phyloP scores from a whole-genome alignment of 345 rosid genomes.

The Gossypium herbaceum region DNA sequence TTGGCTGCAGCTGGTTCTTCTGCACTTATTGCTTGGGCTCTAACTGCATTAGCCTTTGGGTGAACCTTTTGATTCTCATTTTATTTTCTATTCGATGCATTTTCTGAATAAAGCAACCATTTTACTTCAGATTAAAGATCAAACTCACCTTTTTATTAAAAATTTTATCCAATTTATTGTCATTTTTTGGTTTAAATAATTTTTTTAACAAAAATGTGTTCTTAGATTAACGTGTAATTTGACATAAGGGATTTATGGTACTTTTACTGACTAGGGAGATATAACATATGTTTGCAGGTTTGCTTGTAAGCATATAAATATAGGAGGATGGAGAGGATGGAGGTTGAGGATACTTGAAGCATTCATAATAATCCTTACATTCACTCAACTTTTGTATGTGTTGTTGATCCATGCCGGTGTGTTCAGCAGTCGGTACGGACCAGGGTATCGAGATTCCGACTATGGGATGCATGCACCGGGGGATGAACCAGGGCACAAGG shows the following conservation, averaged over 20 bases:
- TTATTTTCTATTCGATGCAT: neutral
- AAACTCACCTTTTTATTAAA: no score
- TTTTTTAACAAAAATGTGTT: no score
- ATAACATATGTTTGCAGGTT: slow-evolving; percentile 31
- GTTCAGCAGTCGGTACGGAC: slow-evolving; percentile 70
- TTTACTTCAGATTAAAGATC: no score
- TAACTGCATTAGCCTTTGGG: slow-evolving; percentile 83
- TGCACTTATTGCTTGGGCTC: slow-evolving; percentile 69
- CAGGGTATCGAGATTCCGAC: slow-evolving; percentile 66
- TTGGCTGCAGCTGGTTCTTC: slow-evolving; percentile 74
- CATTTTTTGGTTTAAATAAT: no score
- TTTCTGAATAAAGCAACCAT: no score
- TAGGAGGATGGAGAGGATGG: slow-evolving; percentile 93
- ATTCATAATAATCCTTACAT: slow-evolving; percentile 59
- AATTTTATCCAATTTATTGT: no score
- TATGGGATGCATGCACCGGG: slow-evolving; percentile 36
- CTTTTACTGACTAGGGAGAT: neutral
- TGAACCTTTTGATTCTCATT: slow-evolving; percentile 13
- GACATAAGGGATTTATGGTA: no score
- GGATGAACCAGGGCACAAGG: slow-evolving; percentile 30
- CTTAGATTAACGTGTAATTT: no score
- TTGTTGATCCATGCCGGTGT: slow-evolving; percentile 73
- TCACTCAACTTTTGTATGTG: slow-evolving; percentile 65
- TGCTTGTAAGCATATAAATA: slow-evolving; percentile 81
- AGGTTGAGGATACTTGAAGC: slow-evolving; percentile 69